A percentile compares a stretch with the other conserved stretches of the same genome.
phyloP scores from a whole-genome alignment of 345 rosid species.

The Hibiscus mutabilis region DNA sequence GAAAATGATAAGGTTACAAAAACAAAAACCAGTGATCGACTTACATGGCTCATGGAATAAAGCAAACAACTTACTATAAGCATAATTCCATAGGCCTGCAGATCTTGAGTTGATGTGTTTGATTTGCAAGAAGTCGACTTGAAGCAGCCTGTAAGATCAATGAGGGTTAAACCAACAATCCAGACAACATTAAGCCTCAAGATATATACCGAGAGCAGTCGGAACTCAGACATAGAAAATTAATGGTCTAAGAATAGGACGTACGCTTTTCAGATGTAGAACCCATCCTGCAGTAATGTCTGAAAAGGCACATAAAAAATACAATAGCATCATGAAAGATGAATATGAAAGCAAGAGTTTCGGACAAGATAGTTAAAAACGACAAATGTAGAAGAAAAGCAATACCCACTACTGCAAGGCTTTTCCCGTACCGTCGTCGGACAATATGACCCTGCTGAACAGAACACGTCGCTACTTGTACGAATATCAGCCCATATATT shows the following conservation, averaged over 20 bases:
- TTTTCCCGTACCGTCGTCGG: constrained; percentile 35
- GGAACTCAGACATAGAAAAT: not conserved
- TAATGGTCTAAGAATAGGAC: constrained; percentile 15
- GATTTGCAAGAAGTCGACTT: constrained; percentile 69
- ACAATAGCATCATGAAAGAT: constrained; percentile 5
- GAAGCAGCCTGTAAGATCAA: constrained; percentile 64
- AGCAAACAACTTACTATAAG: constrained; percentile 54
- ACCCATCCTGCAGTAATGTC: constrained; percentile 79
- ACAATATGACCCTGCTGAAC: constrained; percentile 57
- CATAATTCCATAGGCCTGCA: constrained; percentile 77
- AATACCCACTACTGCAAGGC: constrained; percentile 55
- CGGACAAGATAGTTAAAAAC: too few species aligned
- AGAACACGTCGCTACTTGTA: constrained; percentile 67
- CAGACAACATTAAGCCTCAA: not conserved
- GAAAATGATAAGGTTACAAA: too few species aligned
- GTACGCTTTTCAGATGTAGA: constrained; percentile 70
- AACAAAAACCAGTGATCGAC: not conserved
- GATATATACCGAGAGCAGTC: not conserved
- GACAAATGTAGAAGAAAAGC: constrained; percentile 1
- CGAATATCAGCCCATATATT: constrained; percentile 79
- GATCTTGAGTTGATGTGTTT: constrained; percentile 59
- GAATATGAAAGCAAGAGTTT: not conserved
- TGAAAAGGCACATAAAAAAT: constrained; percentile 27
- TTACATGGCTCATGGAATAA: not conserved
- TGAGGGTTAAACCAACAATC: constrained; percentile 15